Evolutionary conservation across 148 eudicot genomes (phyloP).

Genomic region (Vaccinium corymbosum): DNA sequence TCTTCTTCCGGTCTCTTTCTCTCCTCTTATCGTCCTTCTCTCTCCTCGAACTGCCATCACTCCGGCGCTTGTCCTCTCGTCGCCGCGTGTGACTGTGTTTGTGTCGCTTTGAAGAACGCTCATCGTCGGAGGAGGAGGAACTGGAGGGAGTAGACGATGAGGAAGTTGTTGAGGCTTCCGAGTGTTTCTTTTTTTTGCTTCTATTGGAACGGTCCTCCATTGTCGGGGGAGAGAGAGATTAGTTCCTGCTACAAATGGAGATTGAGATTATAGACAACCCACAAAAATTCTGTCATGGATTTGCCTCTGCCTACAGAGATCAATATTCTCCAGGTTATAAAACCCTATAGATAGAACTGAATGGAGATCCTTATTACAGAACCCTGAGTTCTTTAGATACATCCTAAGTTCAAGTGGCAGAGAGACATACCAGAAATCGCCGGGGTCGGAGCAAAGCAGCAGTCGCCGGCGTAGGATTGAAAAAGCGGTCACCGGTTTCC

Average conservation of each 20-base stretch:
- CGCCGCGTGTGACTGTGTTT: slow-evolving; percentile 27
- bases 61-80: slow-evolving; percentile 21
- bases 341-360: too few relatives aligned
- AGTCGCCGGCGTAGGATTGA: too few relatives aligned
- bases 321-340: too few relatives aligned
- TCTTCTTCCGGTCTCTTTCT: slow-evolving; percentile 24
- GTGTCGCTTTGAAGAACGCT: slow-evolving; percentile 22
- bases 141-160: slow-evolving; percentile 18
- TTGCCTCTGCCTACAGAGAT: too few relatives aligned
- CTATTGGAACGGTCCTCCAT: neutral
- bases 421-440: too few relatives aligned
- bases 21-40: slow-evolving; percentile 28
- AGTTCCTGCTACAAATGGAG: neutral
- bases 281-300: too few relatives aligned
- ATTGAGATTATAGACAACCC: neutral
- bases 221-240: neutral
- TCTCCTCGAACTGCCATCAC: slow-evolving; percentile 28
- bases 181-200: neutral
- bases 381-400: too few relatives aligned
- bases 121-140: slow-evolving; percentile 6
- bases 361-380: too few relatives aligned
- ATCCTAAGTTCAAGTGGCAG: too few relatives aligned
- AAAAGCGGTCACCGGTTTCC: too few relatives aligned
- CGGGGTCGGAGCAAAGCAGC: too few relatives aligned
- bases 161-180: slow-evolving; percentile 18